A percentile compares a stretch with the other conserved stretches of the same genome.
Conservation (phyloP, 1,284 basidiomycete genomes). For the Hemileia vastatrix region DNA sequence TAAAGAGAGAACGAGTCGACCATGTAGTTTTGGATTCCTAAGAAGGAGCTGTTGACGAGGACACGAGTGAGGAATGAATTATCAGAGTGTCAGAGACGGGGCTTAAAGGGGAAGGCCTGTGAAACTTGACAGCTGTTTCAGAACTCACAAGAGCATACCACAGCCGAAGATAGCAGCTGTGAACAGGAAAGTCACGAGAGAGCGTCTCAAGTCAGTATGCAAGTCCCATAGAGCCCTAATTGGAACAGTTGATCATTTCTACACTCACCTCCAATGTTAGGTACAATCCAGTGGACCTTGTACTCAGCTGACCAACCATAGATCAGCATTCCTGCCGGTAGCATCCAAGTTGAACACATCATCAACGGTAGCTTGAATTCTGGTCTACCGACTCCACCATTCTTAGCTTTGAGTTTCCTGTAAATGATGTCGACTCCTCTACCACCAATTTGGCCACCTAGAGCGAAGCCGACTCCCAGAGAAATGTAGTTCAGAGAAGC, state of each 20-base stretch:
- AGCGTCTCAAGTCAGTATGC: background rate
- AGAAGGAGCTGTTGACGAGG: conserved; percentile 28
- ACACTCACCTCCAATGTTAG: too few relatives aligned
- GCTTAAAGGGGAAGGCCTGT: too few relatives aligned
- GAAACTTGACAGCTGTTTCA: too few relatives aligned
- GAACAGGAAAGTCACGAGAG: background rate
- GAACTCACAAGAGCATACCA: too few relatives aligned
- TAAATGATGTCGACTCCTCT: conserved; percentile 54
- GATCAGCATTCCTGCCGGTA: conserved; percentile 55
- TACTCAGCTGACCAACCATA: conserved; percentile 58
- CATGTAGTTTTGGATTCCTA: conserved; percentile 33
- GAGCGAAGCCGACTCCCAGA: conserved; percentile 49
- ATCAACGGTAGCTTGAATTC: conserved; percentile 56
- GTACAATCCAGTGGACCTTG: conserved; percentile 56
- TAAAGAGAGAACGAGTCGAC: conserved; percentile 36
- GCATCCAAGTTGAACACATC: conserved; percentile 52
- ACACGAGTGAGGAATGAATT: too few relatives aligned
- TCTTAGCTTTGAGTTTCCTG: conserved; percentile 49
- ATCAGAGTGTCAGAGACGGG: too few relatives aligned
- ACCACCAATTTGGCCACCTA: conserved; percentile 54
- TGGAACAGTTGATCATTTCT: background rate
- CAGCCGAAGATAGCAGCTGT: too few relatives aligned
- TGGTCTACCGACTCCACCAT: conserved; percentile 53
- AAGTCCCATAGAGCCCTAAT: too few relatives aligned
- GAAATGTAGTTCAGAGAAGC: conserved; percentile 58